phyloP scores from a whole-genome alignment of 768 basidiomycete species.

The Tricholoma terreum region DNA sequence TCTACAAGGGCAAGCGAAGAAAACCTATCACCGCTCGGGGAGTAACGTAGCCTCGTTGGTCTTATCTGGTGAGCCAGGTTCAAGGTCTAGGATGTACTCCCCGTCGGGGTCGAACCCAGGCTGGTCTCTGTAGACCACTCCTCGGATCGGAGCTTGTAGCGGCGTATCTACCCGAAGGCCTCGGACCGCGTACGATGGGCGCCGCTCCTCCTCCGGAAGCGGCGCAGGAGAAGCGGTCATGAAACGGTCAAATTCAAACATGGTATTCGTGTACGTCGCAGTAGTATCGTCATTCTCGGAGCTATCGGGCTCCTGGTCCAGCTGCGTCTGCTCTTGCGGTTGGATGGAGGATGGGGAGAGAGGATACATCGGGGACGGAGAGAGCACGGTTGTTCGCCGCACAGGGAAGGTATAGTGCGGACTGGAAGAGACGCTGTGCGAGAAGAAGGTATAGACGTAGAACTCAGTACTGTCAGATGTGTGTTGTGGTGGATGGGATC shows the following conservation, averaged over 20 bases:
- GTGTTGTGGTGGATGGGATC: conserved; percentile 18
- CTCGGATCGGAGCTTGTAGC: conserved; percentile 3
- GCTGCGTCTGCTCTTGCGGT: not conserved
- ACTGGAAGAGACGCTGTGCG: conserved; percentile 38
- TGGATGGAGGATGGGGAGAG: conserved; percentile 12
- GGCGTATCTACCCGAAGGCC: conserved; percentile 4
- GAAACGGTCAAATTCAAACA: conserved; percentile 31
- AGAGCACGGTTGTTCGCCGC: conserved; percentile 26
- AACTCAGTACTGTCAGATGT: conserved; percentile 15
- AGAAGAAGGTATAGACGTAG: conserved; percentile 48
- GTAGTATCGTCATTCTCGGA: not conserved
- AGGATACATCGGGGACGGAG: conserved; percentile 21
- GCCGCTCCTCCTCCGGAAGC: conserved; percentile 28
- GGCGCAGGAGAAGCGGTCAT: conserved; percentile 35
- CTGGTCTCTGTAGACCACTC: conserved; percentile 6
- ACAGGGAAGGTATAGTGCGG: conserved; percentile 30
- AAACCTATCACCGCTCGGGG: conserved; percentile 39
- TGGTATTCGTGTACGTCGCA: not conserved
- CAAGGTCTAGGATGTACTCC: conserved; percentile 23
- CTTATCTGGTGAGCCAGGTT: conserved; percentile 44
- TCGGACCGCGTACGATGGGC: conserved; percentile 5
- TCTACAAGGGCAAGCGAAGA: not conserved
- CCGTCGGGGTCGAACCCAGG: conserved; percentile 44
- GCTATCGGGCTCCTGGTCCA: not conserved
- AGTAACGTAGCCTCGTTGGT: conserved; percentile 38